Conservation (phyloP, 129 eudicot species). For the Chrysanthemum seticuspe region DNA sequence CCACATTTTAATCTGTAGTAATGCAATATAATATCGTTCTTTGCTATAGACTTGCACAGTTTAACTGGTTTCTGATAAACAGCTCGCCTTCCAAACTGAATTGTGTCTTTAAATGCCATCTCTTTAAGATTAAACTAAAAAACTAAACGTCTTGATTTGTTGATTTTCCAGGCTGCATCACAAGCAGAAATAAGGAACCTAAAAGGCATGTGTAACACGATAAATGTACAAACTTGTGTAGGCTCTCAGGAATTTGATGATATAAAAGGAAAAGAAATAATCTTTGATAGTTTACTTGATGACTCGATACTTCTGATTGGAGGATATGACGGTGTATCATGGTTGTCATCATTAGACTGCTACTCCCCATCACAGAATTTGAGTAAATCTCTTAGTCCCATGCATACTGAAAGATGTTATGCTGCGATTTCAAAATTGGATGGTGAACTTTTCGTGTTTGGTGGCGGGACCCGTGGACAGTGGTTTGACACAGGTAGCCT, state of each 20-base stretch:
- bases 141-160: background rate
- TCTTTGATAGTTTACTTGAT: constrained; percentile 28
- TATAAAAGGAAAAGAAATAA: constrained; percentile 14
- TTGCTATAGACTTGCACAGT: background rate
- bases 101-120: no score
- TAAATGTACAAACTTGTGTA: constrained; percentile 22
- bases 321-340: constrained; percentile 70
- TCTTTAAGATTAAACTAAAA: no score
- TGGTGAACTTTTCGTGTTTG: constrained; percentile 66
- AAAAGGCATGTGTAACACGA: constrained; percentile 29
- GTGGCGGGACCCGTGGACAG: constrained; percentile 58
- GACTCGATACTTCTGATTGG: constrained; percentile 61
- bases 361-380: constrained; percentile 56
- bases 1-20: background rate
- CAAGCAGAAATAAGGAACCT: constrained; percentile 51
- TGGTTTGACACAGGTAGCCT: constrained; percentile 75
- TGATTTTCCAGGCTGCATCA: constrained; percentile 45
- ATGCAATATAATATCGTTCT: background rate
- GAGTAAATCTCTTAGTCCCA: constrained; percentile 49
- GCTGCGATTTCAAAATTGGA: constrained; percentile 57
- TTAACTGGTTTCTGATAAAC: constrained; percentile 7
- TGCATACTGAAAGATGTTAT: constrained; percentile 53
- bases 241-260: constrained; percentile 13
- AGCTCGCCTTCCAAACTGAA: no score
- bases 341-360: constrained; percentile 56